A percentile compares a stretch with the other conserved stretches of the same genome.
Conservation (phyloP, 2,329 filamentous ascomycete genomes). For the Stemphylium beticola region DNA sequence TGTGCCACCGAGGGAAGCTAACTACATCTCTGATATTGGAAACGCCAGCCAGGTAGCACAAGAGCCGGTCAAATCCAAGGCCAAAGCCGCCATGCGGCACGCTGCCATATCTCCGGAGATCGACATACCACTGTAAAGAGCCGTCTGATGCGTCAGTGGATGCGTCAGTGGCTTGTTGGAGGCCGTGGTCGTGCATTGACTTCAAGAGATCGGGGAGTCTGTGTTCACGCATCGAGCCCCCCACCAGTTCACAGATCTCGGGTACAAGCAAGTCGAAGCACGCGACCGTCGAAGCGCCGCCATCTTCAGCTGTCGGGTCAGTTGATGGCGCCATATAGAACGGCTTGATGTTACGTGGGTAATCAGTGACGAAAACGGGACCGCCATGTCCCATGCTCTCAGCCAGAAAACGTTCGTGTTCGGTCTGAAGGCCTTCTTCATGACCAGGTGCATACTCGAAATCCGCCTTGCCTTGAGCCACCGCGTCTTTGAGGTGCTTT, state of each 20-base stretch:
- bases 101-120: conserved; percentile 87
- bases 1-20: conserved; percentile 77
- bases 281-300: conserved; percentile 66
- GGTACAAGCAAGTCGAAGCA: conserved; percentile 92
- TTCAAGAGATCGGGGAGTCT: conserved; percentile 69
- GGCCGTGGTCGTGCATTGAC: conserved; percentile 73
- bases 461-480: conserved; percentile 53
- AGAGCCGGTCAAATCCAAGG: conserved; percentile 83
- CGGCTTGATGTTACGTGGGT: conserved; percentile 86
- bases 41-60: conserved; percentile 83
- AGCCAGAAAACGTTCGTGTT: conserved; percentile 91
- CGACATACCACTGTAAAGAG: conserved; percentile 80
- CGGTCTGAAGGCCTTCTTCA: conserved; percentile 78
- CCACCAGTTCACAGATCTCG: conserved; percentile 83
- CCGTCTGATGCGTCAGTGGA: conserved; percentile 28
- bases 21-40: conserved; percentile 84
- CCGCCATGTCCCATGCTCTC: conserved; percentile 65
- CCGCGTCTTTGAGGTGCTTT: conserved; percentile 66
- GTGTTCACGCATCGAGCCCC: conserved; percentile 89
- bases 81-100: conserved; percentile 92
- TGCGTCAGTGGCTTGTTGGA: conserved; percentile 52
- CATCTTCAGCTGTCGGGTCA: conserved; percentile 15
- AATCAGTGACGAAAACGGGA: conserved; percentile 91
- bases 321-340: conserved; percentile 78
- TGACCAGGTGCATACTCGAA: conserved; percentile 76